Evolutionary conservation across 176 grass and related monocot species (phyloP), one percentile per base, ranked within the genome.

Genomic region (Guadua angustifolia): DNA sequence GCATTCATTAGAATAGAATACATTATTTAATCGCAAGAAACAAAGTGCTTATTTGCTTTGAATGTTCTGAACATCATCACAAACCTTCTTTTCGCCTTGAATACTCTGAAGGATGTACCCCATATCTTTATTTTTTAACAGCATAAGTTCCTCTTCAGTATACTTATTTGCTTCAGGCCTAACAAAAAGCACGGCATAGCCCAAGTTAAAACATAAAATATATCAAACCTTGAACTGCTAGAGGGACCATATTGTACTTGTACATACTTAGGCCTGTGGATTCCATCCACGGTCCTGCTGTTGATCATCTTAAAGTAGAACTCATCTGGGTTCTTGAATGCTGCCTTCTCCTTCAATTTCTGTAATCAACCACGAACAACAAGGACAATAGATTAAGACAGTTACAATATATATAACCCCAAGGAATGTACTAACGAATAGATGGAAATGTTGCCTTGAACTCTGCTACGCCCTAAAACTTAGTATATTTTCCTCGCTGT

Each of bases 251-350:
- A 42, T 32, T 58, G 35, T 51, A 74, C 67, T 36, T 55, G 22
- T 55, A 75, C 69, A 44, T 92, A 99, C 93, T 88, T 85, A 29
- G 86, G 88, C 62, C 40, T 92, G 84, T 99, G 96, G 82, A 99
- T 75, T 83, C 96, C 93, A 78, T 67, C 42, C 4, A 92, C 81
- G 2, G 81, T 92, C 79, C 22, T 90, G 38, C 80, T 95, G 43
- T 99, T 91, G 77, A 95, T 74, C 96, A 99, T 99, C 84, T 91
- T 99, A 84, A 99, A 99, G 44, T 94, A 91, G 71, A 99, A 95
- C 78, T 99, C 96, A 95, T 95, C 91, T 44, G 91, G 93, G 73
- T 99, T 99, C 71, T 51, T 99, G 67, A 81, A 75, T 19, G 88
- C 24, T 42, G 93, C 93, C 83, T 99, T 99, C 40, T 95, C 96